Percentiles rank a stretch among this genome's conserved stretches.
phyloP scores from a whole-genome alignment of 2,329 filamentous ascomycete species.

The Sphaceloma murrayae region DNA sequence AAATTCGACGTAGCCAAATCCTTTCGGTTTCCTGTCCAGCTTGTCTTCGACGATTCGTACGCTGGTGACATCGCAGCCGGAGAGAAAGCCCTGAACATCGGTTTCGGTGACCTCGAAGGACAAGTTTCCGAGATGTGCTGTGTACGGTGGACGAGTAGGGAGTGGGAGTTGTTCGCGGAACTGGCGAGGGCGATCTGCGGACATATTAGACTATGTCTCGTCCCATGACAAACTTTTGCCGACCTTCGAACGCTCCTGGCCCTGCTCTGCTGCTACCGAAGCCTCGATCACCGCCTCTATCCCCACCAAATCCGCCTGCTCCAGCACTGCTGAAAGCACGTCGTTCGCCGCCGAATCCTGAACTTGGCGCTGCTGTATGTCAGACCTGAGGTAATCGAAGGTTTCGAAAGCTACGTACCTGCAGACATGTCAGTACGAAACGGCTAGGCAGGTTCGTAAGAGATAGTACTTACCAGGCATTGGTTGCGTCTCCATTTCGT shows the following conservation, averaged over 20 bases:
- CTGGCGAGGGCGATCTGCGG: constrained; percentile 26
- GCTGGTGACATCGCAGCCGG: constrained; percentile 73
- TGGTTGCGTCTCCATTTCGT: constrained; percentile 70
- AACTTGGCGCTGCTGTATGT: constrained; percentile 3
- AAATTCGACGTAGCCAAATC: constrained; percentile 97
- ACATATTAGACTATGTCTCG: neutral
- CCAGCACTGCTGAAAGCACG: constrained; percentile 31
- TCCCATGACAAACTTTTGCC: neutral
- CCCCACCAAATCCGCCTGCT: constrained; percentile 13
- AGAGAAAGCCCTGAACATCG: constrained; percentile 78
- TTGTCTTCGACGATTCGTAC: constrained; percentile 97
- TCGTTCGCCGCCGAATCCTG: constrained; percentile 31
- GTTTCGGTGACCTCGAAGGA: constrained; percentile 85
- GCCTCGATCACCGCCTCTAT: constrained; percentile 15
- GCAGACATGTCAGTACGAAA: neutral
- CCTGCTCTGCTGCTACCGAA: constrained; percentile 22
- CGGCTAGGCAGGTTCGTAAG: neutral
- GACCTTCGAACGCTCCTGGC: constrained; percentile 31
- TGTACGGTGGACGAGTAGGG: constrained; percentile 86
- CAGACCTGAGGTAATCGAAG: neutral
- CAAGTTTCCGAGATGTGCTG: constrained; percentile 90
- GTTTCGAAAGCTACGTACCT: neutral
- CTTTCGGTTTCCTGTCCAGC: constrained; percentile 86
- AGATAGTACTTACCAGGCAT: constrained; percentile 22
- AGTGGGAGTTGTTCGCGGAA: constrained; percentile 71